These are phyloP conservation scores for Botrytis medusae DNA, from an alignment of 2,329 filamentous ascomycete genomes.

Conservation along the genomic window DNA sequence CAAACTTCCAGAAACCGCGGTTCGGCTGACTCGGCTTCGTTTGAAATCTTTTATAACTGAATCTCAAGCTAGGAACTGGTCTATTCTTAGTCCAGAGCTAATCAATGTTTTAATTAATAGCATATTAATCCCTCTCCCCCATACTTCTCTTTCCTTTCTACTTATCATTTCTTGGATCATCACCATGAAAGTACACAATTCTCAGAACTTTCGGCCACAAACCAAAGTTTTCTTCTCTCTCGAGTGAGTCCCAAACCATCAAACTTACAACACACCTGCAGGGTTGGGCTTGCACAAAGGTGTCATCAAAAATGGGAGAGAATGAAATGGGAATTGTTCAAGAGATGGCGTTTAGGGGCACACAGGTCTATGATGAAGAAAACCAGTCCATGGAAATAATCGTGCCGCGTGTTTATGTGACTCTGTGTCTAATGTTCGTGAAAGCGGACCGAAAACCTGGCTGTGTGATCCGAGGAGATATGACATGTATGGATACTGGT, in stretches of 20 bases:
- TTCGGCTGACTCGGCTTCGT: background rate
- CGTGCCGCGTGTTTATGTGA: background rate
- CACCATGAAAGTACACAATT: background rate
- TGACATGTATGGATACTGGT: background rate
- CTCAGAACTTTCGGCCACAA: background rate
- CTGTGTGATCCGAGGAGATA: background rate
- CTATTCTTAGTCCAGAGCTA: background rate
- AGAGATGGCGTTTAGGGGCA: background rate
- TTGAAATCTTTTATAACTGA: background rate
- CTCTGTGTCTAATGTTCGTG: background rate
- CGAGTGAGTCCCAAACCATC: background rate
- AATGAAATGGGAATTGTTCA: background rate
- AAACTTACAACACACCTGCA: background rate
- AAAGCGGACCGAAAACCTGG: background rate
- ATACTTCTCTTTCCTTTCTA: background rate
- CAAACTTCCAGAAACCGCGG: background rate
- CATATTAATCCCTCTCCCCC: background rate
- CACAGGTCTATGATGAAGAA: background rate
- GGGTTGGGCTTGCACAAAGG: background rate
- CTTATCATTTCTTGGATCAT: background rate
- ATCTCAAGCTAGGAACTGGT: background rate
- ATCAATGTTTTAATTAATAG: rapidly evolving
- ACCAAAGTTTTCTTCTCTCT: background rate
- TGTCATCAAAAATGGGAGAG: background rate
- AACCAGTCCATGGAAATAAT: background rate